Evolutionary conservation across 2,329 filamentous ascomycete genomes (phyloP), one percentile per base, ranked within the genome.

Genomic region (Epichloe uncinata): DNA sequence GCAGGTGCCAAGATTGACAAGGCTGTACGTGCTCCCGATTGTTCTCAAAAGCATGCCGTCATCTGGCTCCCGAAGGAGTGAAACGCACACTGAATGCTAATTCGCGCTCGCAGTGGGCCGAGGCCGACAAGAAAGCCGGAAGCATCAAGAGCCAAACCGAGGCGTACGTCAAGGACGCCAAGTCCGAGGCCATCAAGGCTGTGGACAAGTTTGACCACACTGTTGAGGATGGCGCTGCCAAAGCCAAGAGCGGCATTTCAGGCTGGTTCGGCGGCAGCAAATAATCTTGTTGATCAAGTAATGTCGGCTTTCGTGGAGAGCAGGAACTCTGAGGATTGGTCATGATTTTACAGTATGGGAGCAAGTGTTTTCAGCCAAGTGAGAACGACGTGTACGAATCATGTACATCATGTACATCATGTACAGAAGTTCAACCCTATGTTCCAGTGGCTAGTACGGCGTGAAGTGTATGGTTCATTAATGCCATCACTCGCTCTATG

Each of bases 131-230:
- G 53, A 78, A 84, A 63, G 63, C 84, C 45, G 67, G 73, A 47
- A 78, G 77, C 58, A 75, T 83, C 54, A 81, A 82, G 66, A 74
- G 74, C 59, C 74, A 77, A 46, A 71, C 77, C 52, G 73, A 83
- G 56, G 67, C 77, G 26, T 77, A 78, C 58, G 73, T 76, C 45
- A 79, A 83, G 62, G 78, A 84, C 18, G 71, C 78, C 52, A 77
- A 84, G 57, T 77, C 81, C 41, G 75, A 83, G 53, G 70, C 82
- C 34, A 67, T 84, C 59, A 79, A 82, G 64, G 85, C 88, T 61
- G 80, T 93, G 47, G 84, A 96, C 68, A 79, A 84, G 66, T 83
- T 90, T 60, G 90, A 95, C 70, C 79, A 81, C 60, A 89, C 81
- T 57, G 84, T 95, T 48, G 85, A 90, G 72, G 73, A 86, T 56